Conservation (phyloP, 2,329 filamentous ascomycete species). For the Monilinia vaccinii-corymbosi region DNA sequence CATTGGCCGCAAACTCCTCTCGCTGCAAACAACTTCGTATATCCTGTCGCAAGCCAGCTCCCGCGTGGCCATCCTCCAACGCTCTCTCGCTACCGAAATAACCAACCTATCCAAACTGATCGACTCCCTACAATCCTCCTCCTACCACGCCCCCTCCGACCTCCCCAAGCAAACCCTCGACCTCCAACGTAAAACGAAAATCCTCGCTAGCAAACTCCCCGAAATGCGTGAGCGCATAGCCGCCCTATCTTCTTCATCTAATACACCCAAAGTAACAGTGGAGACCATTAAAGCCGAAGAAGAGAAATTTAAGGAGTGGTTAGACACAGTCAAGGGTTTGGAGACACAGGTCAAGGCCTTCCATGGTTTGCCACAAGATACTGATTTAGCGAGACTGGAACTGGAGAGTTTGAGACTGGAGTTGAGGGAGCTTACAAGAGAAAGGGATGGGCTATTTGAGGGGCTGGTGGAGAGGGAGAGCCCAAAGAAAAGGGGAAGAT, state of each 20-base stretch:
- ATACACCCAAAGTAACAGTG: slow-evolving; percentile 36
- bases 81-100: slow-evolving; percentile 45
- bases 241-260: slow-evolving; percentile 27
- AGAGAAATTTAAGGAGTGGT: slow-evolving; percentile 46
- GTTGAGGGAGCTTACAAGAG: slow-evolving; percentile 49
- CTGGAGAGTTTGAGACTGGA: slow-evolving; percentile 59
- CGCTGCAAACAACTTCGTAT: slow-evolving; percentile 45
- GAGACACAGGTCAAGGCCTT: slow-evolving; percentile 57
- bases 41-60: slow-evolving; percentile 45
- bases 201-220: slow-evolving; percentile 54
- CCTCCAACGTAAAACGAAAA: slow-evolving; percentile 60
- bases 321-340: slow-evolving; percentile 48
- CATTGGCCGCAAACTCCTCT: slow-evolving; percentile 44
- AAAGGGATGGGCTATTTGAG: slow-evolving; percentile 69
- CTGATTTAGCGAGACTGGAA: slow-evolving; percentile 57
- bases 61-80: slow-evolving; percentile 47
- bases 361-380: slow-evolving; percentile 62
- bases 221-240: slow-evolving; percentile 53
- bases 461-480: slow-evolving; percentile 55
- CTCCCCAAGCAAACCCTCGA: slow-evolving; percentile 65
- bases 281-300: slow-evolving; percentile 51
- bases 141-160: slow-evolving; percentile 46
- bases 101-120: slow-evolving; percentile 34
- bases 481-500: slow-evolving; percentile 32
- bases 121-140: slow-evolving; percentile 34